A percentile compares a stretch with the other conserved stretches of the same genome.
phyloP scores from a whole-genome alignment of 441 rosid genomes.

The Pelargonium cotyledonis region DNA sequence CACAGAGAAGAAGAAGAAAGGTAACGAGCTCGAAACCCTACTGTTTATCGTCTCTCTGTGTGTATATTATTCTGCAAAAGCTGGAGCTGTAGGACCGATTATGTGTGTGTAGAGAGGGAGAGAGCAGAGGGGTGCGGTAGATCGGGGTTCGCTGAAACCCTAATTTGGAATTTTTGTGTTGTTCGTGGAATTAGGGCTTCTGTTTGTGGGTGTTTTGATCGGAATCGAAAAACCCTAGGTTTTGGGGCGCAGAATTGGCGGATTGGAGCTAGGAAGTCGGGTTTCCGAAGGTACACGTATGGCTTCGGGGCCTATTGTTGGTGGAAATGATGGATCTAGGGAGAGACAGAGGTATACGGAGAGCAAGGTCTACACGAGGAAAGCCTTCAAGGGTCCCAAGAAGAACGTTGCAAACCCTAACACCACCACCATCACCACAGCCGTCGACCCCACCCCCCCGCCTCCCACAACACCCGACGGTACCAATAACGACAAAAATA shows the following conservation, averaged over 20 bases:
- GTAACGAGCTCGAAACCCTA: slow-evolving; percentile 35
- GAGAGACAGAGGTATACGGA: slow-evolving; percentile 56
- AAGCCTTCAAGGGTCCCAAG: slow-evolving; percentile 48
- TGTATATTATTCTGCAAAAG: background rate
- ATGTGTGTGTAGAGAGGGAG: too few relatives aligned
- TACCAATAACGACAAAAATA: background rate
- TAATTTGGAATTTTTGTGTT: background rate
- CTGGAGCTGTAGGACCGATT: background rate
- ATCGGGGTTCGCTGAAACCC: background rate
- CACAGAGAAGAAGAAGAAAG: slow-evolving; percentile 26
- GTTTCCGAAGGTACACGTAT: slow-evolving; percentile 58
- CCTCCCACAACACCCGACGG: background rate
- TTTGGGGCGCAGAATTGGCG: background rate
- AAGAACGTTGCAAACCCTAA: slow-evolving; percentile 23
- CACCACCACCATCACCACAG: background rate
- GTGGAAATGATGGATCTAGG: slow-evolving; percentile 51
- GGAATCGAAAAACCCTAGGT: slow-evolving; percentile 8
- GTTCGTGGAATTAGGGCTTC: slow-evolving; percentile 14
- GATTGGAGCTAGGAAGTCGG: slow-evolving; percentile 35
- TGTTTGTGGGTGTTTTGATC: background rate
- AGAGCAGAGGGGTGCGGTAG: background rate
- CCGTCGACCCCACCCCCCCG: slow-evolving; percentile 3
- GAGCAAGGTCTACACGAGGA: slow-evolving; percentile 73
- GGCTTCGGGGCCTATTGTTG: slow-evolving; percentile 84
- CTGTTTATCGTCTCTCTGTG: background rate